Conservation (phyloP, 331 rosid species). For the Pyrus hybrid region DNA sequence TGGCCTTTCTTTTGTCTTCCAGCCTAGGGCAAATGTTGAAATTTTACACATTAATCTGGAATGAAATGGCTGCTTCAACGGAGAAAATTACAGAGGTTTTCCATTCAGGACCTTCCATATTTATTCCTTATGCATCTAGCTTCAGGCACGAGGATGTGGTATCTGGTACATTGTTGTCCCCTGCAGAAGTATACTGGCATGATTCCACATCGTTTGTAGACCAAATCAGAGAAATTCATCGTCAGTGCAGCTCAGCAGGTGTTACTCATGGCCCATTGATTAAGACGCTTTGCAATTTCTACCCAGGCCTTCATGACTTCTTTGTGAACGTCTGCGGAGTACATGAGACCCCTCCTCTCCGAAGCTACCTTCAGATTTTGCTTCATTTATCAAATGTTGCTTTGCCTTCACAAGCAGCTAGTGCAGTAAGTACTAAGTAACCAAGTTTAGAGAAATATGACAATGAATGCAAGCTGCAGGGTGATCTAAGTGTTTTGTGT, state of each 20-base stretch:
- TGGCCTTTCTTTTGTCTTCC: constrained; percentile 17
- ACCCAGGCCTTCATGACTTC: constrained; percentile 73
- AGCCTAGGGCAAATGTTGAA: constrained; percentile 78
- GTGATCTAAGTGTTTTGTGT: constrained; percentile 24
- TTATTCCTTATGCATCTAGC: constrained; percentile 52
- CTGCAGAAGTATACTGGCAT: constrained; percentile 65
- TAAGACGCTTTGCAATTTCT: constrained; percentile 52
- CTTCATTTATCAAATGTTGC: constrained; percentile 56
- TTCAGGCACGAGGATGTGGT: constrained; percentile 45
- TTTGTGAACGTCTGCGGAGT: constrained; percentile 64
- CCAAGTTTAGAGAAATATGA: background rate
- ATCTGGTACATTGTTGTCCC: constrained; percentile 55
- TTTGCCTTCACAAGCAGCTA: constrained; percentile 72
- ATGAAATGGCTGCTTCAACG: constrained; percentile 59
- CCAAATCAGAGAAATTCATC: constrained; percentile 32
- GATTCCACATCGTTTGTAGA: constrained; percentile 63
- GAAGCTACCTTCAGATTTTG: constrained; percentile 72
- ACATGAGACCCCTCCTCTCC: constrained; percentile 60
- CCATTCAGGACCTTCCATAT: constrained; percentile 63
- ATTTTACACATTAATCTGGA: constrained; percentile 71
- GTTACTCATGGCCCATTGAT: constrained; percentile 25
- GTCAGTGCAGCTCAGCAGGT: constrained; percentile 23
- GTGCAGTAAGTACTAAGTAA: constrained; percentile 68
- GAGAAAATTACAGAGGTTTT: constrained; percentile 46
- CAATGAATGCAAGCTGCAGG: background rate